Base-by-base conservation (phyloP, 2,329 filamentous ascomycete species). In the Aspergillus sp. region DNA sequence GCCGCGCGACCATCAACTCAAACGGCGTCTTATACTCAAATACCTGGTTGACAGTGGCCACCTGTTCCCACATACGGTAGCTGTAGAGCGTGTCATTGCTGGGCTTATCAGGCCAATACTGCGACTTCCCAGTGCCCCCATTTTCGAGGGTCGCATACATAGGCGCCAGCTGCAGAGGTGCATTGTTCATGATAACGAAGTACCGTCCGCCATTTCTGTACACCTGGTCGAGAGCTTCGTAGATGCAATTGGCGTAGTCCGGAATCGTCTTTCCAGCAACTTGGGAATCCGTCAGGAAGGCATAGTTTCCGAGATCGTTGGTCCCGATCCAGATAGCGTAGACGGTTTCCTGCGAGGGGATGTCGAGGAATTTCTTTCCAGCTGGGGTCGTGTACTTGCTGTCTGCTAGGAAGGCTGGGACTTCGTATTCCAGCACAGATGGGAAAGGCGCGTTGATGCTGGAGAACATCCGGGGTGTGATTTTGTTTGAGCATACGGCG, bases 321-420 rank as follows among this genome's bases (percentile, higher is more conserved):
- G 88, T 91, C 3, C 89, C 89, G 61, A 92, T 90, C 87, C 87
- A 92, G 47, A 92, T 80, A 1, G 83, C 79, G 63, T 90, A 92
- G 2, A 89, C 83, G 0, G 87, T 89, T 56, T 85, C 83, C 26
- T 81, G 71, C 1, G 78, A 60, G 2, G 75, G 77, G 43, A 74
- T 72, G 32, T 68, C 64, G 52, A 81, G 68, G 62, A 73, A 65
- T 45, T 48, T 47, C 11, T 53, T 41, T 1, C 59, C 60, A 1
- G 47, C 45, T 0, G 53, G 45, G 8, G 53, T 55, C 38, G 57
- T 54, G 32, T 65, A 53, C 6, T 60, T 54, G 30, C 51, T 64
- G 47, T 71, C 69, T 10, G 65, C 63, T 3, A 68, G 19, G 44
- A 62, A 70, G 1, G 65, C 64, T 0, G 82, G 78, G 3, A 87